These are phyloP conservation scores for Phytophthora hybrid DNA, from an alignment of 352 stramenopile species.

Conservation along the genomic window DNA sequence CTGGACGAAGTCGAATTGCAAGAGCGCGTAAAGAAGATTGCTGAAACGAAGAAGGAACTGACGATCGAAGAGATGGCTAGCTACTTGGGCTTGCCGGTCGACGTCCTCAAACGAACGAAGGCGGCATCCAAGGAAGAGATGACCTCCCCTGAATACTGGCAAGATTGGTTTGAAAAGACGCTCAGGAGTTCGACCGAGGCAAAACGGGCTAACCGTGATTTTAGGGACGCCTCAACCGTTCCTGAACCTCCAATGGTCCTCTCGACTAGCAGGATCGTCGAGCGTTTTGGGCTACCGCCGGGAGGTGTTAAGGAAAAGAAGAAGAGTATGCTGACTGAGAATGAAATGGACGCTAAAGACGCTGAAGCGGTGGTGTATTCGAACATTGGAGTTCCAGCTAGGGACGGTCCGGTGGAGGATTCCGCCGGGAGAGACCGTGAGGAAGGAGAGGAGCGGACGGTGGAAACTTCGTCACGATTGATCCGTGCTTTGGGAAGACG, in stretches of 20 bases:
- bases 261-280: neutral
- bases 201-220: conserved; percentile 1
- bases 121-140: neutral
- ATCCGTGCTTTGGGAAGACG: neutral
- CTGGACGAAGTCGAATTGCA: conserved; percentile 1
- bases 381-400: neutral
- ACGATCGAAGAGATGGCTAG: neutral
- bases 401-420: neutral
- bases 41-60: neutral
- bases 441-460: no score
- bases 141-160: neutral
- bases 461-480: accelerated
- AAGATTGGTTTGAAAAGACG: neutral
- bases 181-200: neutral
- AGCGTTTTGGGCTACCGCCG: neutral
- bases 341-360: neutral
- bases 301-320: neutral
- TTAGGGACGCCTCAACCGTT: neutral
- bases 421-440: neutral
- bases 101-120: neutral
- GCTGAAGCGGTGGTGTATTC: neutral
- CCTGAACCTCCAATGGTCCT: neutral
- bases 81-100: neutral
- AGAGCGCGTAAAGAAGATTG: neutral
- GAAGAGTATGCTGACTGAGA: neutral